Evolutionary conservation across 768 basidiomycete species (phyloP), one percentile per base, ranked within the genome.

Genomic region (Calocybe indica): DNA sequence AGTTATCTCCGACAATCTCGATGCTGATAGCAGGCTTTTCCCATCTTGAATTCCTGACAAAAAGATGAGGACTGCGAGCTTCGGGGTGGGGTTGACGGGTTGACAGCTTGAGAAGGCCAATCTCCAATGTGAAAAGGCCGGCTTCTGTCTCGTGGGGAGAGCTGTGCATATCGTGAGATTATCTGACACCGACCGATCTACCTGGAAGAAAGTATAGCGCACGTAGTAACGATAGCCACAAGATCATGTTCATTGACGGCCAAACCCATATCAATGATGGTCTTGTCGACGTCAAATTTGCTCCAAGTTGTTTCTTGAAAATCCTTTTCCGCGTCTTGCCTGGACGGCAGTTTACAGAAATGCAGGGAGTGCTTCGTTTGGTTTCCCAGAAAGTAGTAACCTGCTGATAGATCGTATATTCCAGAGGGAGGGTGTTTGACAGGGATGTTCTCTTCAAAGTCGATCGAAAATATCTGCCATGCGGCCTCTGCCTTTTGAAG

Each of bases 161-260:
- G n/a, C n/a, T n/a, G n/a, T n/a, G n/a, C n/a, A n/a, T n/a, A n/a
- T n/a, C n/a, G n/a, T n/a, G n/a, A n/a, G n/a, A n/a, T n/a, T n/a
- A n/a, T n/a, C n/a, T n/a, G n/a, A n/a, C n/a, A n/a, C n/a, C n/a
- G n/a, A n/a, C n/a, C n/a, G n/a, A n/a, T n/a, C n/a, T n/a, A n/a
- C n/a, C n/a, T n/a, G n/a, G n/a, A n/a, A n/a, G n/a, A n/a, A n/a
- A n/a, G n/a, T n/a, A 10, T n/a, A 12, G 64, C 69, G 28, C 50
- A 70, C 72, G 59, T 63, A 7, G 70, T 71, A 37, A 76, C 52
- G 37, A 73, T 48, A 5, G 63, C 72, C 13, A 74, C 59, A 28
- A 76, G 55, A 54, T 76, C 68, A 41, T 74, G 72, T 48, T 74
- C 72, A 30, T 66, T 62, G 4, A 73, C 54, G 30, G 66, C 62